Evolutionary conservation across 2,329 filamentous ascomycete species (phyloP).

Genomic region (Cryoendolithus antarcticus): DNA sequence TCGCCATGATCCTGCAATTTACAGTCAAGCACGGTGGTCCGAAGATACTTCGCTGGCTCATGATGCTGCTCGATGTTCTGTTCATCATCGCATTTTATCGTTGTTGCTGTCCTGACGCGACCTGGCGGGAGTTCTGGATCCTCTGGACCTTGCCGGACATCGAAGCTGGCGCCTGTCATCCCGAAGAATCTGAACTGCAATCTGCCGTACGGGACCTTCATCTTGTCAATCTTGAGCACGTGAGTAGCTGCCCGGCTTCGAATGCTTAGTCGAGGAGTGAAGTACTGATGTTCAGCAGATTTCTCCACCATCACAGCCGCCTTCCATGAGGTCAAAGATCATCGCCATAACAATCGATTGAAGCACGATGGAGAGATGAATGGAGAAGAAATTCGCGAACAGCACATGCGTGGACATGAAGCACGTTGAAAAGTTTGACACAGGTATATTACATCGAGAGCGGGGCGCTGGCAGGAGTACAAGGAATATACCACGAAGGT

Average conservation of each 20-base stretch:
- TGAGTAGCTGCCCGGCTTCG: constrained; percentile 18
- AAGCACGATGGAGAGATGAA: too few species aligned
- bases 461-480: too few species aligned
- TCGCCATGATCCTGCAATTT: constrained; percentile 24
- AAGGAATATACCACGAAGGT: too few species aligned
- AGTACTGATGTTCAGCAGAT: constrained; percentile 11
- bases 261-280: too few species aligned
- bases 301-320: constrained; percentile 32
- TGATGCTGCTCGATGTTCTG: constrained; percentile 28
- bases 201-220: constrained; percentile 32
- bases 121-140: background rate
- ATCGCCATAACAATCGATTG: constrained; percentile 1
- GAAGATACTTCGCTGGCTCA: constrained; percentile 26
- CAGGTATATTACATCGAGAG: too few species aligned
- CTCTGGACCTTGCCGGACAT: constrained; percentile 1
- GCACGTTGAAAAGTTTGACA: too few species aligned
- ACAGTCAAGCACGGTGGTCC: constrained; percentile 21
- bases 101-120: constrained; percentile 28
- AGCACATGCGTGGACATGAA: too few species aligned
- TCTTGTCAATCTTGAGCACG: constrained; percentile 34
- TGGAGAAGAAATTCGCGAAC: too few species aligned
- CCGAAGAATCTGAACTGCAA: constrained; percentile 23
- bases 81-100: constrained; percentile 35
- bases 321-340: constrained; percentile 28
- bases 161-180: constrained; percentile 4